Evolutionary conservation across 192 early-diverging fungal genomes (phyloP).

Genomic region (Coemansia sp.): DNA sequence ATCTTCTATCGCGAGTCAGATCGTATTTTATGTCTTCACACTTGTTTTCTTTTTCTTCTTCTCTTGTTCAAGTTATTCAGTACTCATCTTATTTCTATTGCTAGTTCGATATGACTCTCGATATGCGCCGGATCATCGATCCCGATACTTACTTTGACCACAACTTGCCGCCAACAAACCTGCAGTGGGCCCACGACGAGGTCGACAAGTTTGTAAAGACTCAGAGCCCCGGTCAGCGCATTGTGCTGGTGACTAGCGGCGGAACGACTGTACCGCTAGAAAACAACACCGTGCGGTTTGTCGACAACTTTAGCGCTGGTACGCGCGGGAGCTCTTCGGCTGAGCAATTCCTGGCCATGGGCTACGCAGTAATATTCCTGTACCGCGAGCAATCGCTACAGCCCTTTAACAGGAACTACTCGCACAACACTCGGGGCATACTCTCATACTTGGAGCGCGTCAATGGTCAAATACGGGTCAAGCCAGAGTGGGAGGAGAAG

Average conservation of each 20-base stretch:
- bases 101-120: background rate
- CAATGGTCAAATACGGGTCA: constrained; percentile 66
- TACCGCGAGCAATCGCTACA: constrained; percentile 91
- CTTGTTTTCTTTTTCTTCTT: background rate
- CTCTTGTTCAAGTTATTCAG: background rate
- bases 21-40: background rate
- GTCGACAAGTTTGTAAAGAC: constrained; percentile 62
- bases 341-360: constrained; percentile 86
- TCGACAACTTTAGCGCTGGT: constrained; percentile 98
- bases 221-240: constrained; percentile 60
- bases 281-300: constrained; percentile 95
- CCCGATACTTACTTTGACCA: constrained; percentile 79
- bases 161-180: constrained; percentile 66
- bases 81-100: background rate
- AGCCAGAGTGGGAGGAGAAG: constrained; percentile 64
- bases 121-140: constrained; percentile 56
- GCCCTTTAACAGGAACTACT: constrained; percentile 91
- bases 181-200: constrained; percentile 61
- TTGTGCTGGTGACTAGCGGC: constrained; percentile 93
- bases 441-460: constrained; percentile 78
- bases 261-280: constrained; percentile 97
- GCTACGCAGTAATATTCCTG: constrained; percentile 97
- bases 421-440: constrained; percentile 74
- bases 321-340: constrained; percentile 94
- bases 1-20: background rate